Conservation (phyloP, 176 grass and related monocot species). For the Oryza officinalis region DNA sequence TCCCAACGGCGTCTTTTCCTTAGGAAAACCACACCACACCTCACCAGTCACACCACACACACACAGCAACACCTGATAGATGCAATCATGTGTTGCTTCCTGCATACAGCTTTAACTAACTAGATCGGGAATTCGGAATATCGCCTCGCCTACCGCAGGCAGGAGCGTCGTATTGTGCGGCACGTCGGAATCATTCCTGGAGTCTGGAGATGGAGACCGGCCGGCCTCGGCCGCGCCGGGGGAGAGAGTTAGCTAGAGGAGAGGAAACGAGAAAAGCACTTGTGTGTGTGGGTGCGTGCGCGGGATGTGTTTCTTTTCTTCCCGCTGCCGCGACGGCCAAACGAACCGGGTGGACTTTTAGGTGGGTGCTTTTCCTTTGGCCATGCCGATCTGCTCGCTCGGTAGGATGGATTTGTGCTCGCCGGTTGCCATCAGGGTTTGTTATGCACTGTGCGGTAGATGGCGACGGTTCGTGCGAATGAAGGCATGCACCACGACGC, state of each 20-base stretch:
- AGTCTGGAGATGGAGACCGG: conserved; percentile 7
- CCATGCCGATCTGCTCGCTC: not conserved
- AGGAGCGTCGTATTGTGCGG: conserved; percentile 3
- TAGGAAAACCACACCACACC: conserved; percentile 22
- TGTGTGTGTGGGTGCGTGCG: not conserved
- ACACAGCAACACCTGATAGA: not conserved
- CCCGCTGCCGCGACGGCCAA: conserved; percentile 35
- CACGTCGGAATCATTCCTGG: conserved; percentile 40
- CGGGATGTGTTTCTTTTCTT: conserved; percentile 32
- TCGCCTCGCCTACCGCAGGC: conserved; percentile 29
- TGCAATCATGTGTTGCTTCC: conserved; percentile 58
- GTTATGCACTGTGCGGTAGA: conserved; percentile 47
- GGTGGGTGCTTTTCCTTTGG: conserved; percentile 35
- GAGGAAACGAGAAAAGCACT: not conserved
- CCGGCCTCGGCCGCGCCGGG: too few species aligned
- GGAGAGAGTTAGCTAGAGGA: not conserved
- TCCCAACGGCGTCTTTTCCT: not conserved
- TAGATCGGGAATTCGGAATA: not conserved
- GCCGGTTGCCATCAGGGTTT: conserved; percentile 50
- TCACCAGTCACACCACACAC: not conserved
- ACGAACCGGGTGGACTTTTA: conserved; percentile 54
- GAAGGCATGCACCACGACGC: conserved; percentile 50
- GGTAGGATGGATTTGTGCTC: conserved; percentile 29
- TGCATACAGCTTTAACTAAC: conserved; percentile 61
- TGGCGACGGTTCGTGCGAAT: conserved; percentile 43